Evolutionary conservation across 2,329 filamentous ascomycete species (phyloP).

Genomic region (Thielaviopsis euricoi): DNA sequence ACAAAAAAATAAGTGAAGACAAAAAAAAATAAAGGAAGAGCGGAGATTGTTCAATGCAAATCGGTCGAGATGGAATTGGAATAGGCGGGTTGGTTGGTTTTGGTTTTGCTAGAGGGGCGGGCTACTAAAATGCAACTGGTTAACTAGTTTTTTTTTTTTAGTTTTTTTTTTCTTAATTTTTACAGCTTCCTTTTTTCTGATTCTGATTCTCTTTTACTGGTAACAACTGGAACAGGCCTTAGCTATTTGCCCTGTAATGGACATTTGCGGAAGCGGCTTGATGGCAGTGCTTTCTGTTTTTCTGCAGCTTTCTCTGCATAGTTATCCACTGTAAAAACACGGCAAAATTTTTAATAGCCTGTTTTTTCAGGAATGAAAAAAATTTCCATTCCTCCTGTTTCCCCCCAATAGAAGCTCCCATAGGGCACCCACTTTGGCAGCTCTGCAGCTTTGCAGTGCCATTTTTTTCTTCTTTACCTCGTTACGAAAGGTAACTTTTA

Average conservation of each 20-base stretch:
- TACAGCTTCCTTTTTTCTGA: neutral
- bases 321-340: neutral
- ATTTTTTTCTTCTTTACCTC: too few relatives aligned
- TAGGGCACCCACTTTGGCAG: too few relatives aligned
- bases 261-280: too few relatives aligned
- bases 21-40: constrained; percentile 15
- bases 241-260: too few relatives aligned
- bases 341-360: constrained; percentile 6
- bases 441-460: too few relatives aligned
- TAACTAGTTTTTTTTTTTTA: neutral
- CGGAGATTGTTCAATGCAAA: constrained; percentile 15
- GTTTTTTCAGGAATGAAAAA: constrained; percentile 12
- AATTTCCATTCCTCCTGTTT: too few relatives aligned
- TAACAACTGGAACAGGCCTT: too few relatives aligned
- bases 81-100: constrained; percentile 4
- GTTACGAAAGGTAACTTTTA: too few relatives aligned
- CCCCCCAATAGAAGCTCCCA: neutral
- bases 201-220: neutral
- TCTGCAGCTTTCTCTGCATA: neutral
- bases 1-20: neutral
- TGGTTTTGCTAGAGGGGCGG: neutral
- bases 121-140: neutral
- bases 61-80: constrained; percentile 8
- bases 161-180: neutral
- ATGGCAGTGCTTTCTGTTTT: too few relatives aligned